Percentiles rank a stretch among this genome's conserved stretches.
phyloP scores from a whole-genome alignment of 179 eudicot genomes.

The Silene vulgaris region DNA sequence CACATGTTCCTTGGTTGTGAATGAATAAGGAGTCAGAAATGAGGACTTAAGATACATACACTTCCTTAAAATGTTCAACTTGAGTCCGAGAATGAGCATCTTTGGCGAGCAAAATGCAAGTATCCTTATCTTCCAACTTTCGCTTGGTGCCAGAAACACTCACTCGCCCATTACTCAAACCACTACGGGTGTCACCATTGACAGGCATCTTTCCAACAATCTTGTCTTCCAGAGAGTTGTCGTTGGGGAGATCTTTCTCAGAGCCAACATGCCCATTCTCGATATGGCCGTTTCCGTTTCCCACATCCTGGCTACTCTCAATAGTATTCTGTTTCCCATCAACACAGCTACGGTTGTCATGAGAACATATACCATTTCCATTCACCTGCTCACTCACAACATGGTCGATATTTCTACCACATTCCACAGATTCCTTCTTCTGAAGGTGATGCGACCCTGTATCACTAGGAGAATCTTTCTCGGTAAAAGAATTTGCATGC shows the following conservation, averaged over 20 bases:
- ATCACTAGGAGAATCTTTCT: slow-evolving; percentile 28
- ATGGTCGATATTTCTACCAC: slow-evolving; percentile 33
- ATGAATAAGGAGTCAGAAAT: not conserved
- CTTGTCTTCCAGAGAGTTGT: slow-evolving; percentile 23
- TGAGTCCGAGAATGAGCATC: slow-evolving; percentile 43
- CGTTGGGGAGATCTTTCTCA: slow-evolving; percentile 26
- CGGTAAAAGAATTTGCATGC: slow-evolving; percentile 33
- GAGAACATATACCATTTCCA: slow-evolving; percentile 32
- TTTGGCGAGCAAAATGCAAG: slow-evolving; percentile 49
- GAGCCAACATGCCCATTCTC: slow-evolving; percentile 26
- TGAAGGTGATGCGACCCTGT: slow-evolving; percentile 35
- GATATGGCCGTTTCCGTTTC: slow-evolving; percentile 45
- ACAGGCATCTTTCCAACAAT: slow-evolving; percentile 19
- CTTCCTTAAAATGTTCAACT: slow-evolving; percentile 53
- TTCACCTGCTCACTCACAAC: slow-evolving; percentile 33
- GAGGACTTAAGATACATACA: slow-evolving; percentile 41
- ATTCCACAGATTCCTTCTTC: slow-evolving; percentile 33
- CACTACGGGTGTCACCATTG: slow-evolving; percentile 33
- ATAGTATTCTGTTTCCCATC: slow-evolving; percentile 28
- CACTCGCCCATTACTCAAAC: slow-evolving; percentile 25
- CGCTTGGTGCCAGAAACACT: slow-evolving; percentile 43
- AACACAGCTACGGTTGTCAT: slow-evolving; percentile 33
- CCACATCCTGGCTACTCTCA: slow-evolving; percentile 27
- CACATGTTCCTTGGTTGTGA: slow-evolving; percentile 1
- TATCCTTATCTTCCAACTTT: slow-evolving; percentile 40